Evolutionary conservation across 2,329 filamentous ascomycete genomes (phyloP).

Genomic region (Metarhizium rileyi): DNA sequence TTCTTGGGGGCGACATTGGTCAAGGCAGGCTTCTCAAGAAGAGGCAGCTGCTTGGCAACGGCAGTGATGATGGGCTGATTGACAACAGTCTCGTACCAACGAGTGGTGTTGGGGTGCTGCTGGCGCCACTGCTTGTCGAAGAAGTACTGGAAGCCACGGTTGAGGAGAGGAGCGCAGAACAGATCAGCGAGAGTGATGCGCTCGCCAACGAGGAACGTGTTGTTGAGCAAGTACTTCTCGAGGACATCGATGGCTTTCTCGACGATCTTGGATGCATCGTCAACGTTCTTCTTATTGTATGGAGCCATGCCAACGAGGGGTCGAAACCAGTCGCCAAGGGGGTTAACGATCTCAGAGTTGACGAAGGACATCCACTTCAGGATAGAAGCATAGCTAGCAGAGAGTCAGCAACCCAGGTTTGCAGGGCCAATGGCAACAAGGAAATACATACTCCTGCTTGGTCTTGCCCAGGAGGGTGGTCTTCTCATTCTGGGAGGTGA

Average conservation of each 20-base stretch:
- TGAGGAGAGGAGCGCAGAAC: constrained; percentile 69
- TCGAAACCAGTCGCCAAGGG: constrained; percentile 71
- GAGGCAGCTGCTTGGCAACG: constrained; percentile 63
- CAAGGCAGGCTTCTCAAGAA: constrained; percentile 74
- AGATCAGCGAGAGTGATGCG: constrained; percentile 93
- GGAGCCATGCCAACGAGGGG: constrained; percentile 71
- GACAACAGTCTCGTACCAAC: constrained; percentile 91
- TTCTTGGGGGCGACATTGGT: constrained; percentile 67
- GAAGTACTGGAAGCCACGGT: constrained; percentile 87
- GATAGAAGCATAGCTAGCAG: constrained; percentile 74
- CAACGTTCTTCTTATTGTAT: constrained; percentile 98
- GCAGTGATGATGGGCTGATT: constrained; percentile 87
- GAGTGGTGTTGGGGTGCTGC: constrained; percentile 73
- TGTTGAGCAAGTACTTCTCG: constrained; percentile 79
- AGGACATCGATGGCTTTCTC: constrained; percentile 60
- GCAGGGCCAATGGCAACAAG: not conserved
- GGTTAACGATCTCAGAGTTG: constrained; percentile 75
- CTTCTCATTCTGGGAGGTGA: constrained; percentile 99
- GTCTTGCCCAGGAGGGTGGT: constrained; percentile 98
- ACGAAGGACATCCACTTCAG: constrained; percentile 96
- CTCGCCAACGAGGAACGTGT: constrained; percentile 97
- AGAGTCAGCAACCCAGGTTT: constrained; percentile 12
- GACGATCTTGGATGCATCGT: constrained; percentile 63
- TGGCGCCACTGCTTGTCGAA: constrained; percentile 84
- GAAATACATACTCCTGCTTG: constrained; percentile 80